A percentile compares a stretch with the other conserved stretches of the same genome.
Evolutionary conservation across 2,329 filamentous ascomycete genomes (phyloP).

Genomic region (Monilinia aucupariae): DNA sequence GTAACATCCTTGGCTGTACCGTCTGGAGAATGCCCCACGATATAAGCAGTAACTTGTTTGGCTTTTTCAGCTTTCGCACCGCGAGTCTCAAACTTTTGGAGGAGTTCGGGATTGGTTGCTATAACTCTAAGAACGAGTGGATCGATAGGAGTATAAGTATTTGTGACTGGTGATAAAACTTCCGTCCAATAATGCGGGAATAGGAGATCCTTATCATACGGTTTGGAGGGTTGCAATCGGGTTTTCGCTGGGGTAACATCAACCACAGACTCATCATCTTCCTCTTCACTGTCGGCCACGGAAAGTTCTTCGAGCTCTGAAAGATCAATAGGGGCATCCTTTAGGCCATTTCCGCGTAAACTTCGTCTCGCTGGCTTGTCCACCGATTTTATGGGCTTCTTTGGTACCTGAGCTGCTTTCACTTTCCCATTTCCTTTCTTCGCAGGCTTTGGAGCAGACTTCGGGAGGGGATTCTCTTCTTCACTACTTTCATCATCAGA

Average conservation of each 20-base stretch:
- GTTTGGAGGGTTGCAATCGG: conserved; percentile 35
- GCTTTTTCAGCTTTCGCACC: conserved; percentile 78
- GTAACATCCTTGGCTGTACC: conserved; percentile 90
- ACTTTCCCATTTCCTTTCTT: conserved; percentile 22
- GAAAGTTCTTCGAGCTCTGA: conserved; percentile 47
- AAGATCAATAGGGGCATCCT: conserved; percentile 40
- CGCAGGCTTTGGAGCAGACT: conserved; percentile 23
- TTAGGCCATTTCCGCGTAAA: conserved; percentile 29
- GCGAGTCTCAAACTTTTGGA: conserved; percentile 74
- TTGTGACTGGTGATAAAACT: conserved; percentile 73
- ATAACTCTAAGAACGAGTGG: conserved; percentile 61
- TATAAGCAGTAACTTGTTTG: conserved; percentile 85
- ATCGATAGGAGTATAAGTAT: conserved; percentile 75
- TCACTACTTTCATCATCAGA: conserved; percentile 9
- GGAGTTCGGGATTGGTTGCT: conserved; percentile 65
- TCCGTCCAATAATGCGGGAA: conserved; percentile 94
- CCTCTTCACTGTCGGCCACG: conserved; percentile 44
- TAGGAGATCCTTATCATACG: conserved; percentile 69
- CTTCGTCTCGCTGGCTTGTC: conserved; percentile 23
- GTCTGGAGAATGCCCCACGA: conserved; percentile 75
- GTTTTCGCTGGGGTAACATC: conserved; percentile 41
- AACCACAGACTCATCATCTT: conserved; percentile 50
- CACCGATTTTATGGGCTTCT: conserved; percentile 19
- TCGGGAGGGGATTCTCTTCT: conserved; percentile 16
- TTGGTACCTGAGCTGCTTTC: conserved; percentile 22